phyloP scores from a whole-genome alignment of 2,329 filamentous ascomycete species.

The Colletotrichum sp. region DNA sequence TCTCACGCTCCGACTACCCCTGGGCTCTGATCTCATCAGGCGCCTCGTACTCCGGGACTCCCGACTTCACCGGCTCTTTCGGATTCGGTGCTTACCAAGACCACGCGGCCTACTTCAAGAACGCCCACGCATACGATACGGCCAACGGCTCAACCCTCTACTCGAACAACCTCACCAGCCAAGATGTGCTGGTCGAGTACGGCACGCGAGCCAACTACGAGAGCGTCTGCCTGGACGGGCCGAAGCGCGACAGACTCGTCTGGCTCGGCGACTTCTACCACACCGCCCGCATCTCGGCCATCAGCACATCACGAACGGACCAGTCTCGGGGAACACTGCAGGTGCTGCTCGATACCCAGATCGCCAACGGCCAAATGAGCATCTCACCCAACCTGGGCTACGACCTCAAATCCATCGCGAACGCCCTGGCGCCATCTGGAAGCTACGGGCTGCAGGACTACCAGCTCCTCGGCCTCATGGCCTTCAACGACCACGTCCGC shows the following conservation, averaged over 20 bases:
- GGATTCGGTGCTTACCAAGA: constrained; percentile 47
- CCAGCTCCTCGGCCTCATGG: constrained; percentile 24
- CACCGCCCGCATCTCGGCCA: constrained; percentile 38
- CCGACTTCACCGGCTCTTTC: constrained; percentile 32
- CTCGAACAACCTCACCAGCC: constrained; percentile 34
- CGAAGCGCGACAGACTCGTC: constrained; percentile 63
- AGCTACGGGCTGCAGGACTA: constrained; percentile 21
- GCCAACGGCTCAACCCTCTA: constrained; percentile 31
- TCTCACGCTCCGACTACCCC: constrained; percentile 13
- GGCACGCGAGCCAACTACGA: constrained; percentile 34
- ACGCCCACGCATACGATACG: constrained; percentile 33
- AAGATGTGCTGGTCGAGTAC: constrained; percentile 39
- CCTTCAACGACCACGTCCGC: constrained; percentile 22
- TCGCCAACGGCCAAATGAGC: constrained; percentile 16
- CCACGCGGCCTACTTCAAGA: constrained; percentile 38
- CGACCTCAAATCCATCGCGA: background rate
- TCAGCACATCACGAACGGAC: constrained; percentile 39
- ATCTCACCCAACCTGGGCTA: constrained; percentile 20
- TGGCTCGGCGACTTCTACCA: constrained; percentile 64
- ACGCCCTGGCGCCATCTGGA: background rate
- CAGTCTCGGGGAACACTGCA: constrained; percentile 37
- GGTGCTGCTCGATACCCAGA: constrained; percentile 27
- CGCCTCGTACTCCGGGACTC: background rate
- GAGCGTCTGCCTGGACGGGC: constrained; percentile 50
- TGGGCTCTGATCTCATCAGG: constrained; percentile 2